A percentile compares a stretch with the other conserved stretches of the same genome.
Conservation (phyloP, 495 filamentous ascomycete genomes). For the Aspergillus cavernicola region DNA sequence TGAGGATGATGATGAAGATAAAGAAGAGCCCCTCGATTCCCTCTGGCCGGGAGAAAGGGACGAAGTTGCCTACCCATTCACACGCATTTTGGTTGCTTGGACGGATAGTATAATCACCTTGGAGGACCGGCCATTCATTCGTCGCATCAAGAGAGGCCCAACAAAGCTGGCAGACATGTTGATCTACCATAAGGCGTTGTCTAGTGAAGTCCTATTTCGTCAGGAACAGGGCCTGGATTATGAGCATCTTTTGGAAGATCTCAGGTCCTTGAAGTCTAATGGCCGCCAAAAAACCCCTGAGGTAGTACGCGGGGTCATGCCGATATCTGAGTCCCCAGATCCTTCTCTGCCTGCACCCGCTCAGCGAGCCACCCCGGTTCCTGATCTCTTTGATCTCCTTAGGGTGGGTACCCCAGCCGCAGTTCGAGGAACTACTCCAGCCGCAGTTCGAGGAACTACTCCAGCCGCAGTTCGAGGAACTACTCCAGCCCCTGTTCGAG, state of each 20-base stretch:
- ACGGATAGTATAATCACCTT: conserved; percentile 19
- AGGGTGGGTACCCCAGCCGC: not conserved
- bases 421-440: not conserved
- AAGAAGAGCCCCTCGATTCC: conserved; percentile 11
- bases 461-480: too few species aligned
- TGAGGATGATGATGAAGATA: conserved; percentile 19
- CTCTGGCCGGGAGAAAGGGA: conserved; percentile 4
- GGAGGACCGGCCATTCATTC: conserved; percentile 20
- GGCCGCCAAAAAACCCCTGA: not conserved
- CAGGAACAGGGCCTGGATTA: not conserved
- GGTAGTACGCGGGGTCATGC: not conserved
- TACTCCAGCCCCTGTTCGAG: not conserved
- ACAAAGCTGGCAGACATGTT: not conserved
- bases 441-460: not conserved
- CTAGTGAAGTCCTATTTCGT: not conserved
- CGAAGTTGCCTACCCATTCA: conserved; percentile 20
- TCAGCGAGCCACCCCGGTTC: not conserved
- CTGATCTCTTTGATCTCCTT: not conserved
- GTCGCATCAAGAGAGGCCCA: conserved; percentile 9
- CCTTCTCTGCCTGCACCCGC: not conserved
- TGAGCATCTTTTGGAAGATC: not conserved
- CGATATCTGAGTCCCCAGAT: not conserved
- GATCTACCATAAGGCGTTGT: not conserved
- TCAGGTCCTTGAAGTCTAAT: not conserved
- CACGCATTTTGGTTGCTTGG: conserved; percentile 21